These are phyloP conservation scores for Macadamia integrifolia DNA, from an alignment of 164 flowering plant genomes.

Conservation along the genomic window DNA sequence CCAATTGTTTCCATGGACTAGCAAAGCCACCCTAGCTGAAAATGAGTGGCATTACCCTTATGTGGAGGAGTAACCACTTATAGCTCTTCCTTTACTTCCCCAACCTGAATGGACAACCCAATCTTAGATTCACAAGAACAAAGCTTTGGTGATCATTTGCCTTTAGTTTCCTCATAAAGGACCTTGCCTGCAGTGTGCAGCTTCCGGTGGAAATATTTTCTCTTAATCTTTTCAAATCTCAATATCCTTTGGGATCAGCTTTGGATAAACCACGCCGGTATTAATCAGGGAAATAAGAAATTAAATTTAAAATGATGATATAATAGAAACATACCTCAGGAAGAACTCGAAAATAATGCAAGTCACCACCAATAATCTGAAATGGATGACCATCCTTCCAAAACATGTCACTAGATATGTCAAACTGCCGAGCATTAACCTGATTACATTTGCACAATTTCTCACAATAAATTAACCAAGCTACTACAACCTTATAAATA, in stretches of 20 bases:
- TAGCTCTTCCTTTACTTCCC: no score
- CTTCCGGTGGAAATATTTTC: no score
- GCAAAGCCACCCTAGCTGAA: no score
- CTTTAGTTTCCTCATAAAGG: no score
- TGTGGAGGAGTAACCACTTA: no score
- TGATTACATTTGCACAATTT: constrained; percentile 12
- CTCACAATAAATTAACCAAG: neutral
- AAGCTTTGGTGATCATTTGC: no score
- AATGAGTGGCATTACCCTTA: no score
- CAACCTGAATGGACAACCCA: no score
- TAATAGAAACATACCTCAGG: constrained; percentile 56
- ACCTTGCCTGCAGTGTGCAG: no score
- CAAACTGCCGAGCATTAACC: constrained; percentile 39
- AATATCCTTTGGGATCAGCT: neutral
- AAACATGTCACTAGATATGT: constrained; percentile 62
- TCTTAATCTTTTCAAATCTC: no score
- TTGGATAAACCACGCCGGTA: neutral
- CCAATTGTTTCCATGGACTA: no score
- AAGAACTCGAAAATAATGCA: constrained; percentile 78
- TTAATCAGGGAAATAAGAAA: neutral
- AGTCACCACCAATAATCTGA: constrained; percentile 82
- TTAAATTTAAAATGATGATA: neutral
- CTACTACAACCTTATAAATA: neutral
- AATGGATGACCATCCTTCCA: constrained; percentile 83
- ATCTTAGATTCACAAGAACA: no score